A percentile compares a stretch with the other conserved stretches of the same genome.
These are phyloP conservation scores for Populus alba DNA, from an alignment of 345 rosid genomes.

Conservation along the genomic window DNA sequence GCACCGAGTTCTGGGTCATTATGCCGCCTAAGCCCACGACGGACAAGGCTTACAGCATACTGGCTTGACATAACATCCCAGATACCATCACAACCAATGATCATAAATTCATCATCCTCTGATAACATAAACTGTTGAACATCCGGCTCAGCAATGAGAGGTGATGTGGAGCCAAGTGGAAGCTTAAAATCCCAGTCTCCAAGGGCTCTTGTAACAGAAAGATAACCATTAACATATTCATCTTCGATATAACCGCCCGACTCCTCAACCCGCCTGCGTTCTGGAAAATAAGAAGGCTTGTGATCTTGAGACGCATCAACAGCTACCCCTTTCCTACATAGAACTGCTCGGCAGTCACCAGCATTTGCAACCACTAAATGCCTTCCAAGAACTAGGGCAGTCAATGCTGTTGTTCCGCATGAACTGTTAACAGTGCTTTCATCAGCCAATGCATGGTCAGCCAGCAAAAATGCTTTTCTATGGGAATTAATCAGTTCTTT, in stretches of 20 bases:
- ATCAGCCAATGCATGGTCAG: constrained; percentile 54
- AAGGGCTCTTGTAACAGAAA: constrained; percentile 74
- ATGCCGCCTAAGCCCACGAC: constrained; percentile 56
- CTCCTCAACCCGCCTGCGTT: constrained; percentile 61
- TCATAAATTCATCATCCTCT: constrained; percentile 83
- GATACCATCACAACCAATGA: constrained; percentile 83
- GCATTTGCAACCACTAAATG: constrained; percentile 73
- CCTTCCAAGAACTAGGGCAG: constrained; percentile 65
- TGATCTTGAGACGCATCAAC: constrained; percentile 84
- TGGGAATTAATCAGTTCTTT: constrained; percentile 50
- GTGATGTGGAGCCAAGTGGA: constrained; percentile 54
- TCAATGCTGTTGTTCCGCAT: constrained; percentile 66
- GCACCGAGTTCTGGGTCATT: constrained; percentile 56
- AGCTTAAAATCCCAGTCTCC: constrained; percentile 91
- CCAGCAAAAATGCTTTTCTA: constrained; percentile 48
- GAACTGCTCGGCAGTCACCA: constrained; percentile 87
- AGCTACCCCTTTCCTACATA: constrained; percentile 70
- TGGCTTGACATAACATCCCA: constrained; percentile 87
- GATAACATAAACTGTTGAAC: constrained; percentile 45
- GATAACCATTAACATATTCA: constrained; percentile 54
- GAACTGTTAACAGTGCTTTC: constrained; percentile 40
- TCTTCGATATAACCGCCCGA: constrained; percentile 48
- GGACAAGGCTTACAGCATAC: constrained; percentile 67
- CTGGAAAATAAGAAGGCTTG: constrained; percentile 57
- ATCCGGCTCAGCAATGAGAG: constrained; percentile 88